Evolutionary conservation across 1,139 yeast species (phyloP).

Genomic region (Debaryomyces coudertii): DNA sequence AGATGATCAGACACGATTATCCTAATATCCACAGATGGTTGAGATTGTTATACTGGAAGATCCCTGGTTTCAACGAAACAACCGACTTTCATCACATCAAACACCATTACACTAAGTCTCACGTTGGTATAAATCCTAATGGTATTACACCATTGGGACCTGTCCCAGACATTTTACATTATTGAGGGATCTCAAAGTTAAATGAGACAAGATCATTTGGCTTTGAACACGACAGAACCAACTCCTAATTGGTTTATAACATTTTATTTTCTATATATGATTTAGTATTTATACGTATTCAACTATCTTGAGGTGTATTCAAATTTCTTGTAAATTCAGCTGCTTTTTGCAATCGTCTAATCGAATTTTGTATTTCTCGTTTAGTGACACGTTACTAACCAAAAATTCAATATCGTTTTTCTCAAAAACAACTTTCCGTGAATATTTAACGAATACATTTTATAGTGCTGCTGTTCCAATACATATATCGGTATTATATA

Average conservation of each 20-base stretch:
- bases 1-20: conserved; percentile 78
- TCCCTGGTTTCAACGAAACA: conserved; percentile 73
- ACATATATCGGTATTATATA: neutral
- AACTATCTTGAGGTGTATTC: neutral
- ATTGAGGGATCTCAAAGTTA: conserved; percentile 14
- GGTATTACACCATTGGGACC: conserved; percentile 93
- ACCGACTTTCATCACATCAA: conserved; percentile 90
- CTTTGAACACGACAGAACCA: neutral
- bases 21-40: conserved; percentile 83
- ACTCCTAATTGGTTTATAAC: too few species aligned
- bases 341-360: neutral
- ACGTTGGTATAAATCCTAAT: conserved; percentile 74
- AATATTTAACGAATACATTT: neutral
- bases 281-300: neutral
- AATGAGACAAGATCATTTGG: neutral
- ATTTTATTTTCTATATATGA: neutral
- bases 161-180: conserved; percentile 63
- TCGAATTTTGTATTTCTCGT: neutral
- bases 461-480: neutral
- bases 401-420: neutral
- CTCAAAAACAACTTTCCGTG: neutral
- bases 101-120: conserved; percentile 84
- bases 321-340: neutral
- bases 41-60: conserved; percentile 82
- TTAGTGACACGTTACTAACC: conserved; percentile 5